A percentile compares a stretch with the other conserved stretches of the same genome.
These are phyloP conservation scores for Tylopilus intermedius DNA, from an alignment of 768 basidiomycete genomes.

Conservation along the genomic window DNA sequence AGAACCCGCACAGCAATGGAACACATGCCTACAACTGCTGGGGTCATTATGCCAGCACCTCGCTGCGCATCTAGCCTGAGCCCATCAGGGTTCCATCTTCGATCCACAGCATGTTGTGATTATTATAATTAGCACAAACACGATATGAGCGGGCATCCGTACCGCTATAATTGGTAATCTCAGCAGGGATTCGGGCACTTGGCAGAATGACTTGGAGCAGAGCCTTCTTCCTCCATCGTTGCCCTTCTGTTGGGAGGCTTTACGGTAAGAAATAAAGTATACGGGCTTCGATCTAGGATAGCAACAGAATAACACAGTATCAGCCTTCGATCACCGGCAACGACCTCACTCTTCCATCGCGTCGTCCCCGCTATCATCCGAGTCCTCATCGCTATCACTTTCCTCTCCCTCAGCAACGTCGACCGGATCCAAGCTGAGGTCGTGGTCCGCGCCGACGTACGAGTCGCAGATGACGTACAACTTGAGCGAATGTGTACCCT, in stretches of 20 bases:
- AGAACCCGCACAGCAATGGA: neutral
- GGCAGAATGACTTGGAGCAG: neutral
- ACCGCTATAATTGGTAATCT: neutral
- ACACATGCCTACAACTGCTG: neutral
- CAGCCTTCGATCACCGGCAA: neutral
- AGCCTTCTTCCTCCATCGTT: too few species aligned
- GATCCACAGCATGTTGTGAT: neutral
- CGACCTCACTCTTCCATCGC: slow-evolving; percentile 45
- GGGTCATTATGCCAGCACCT: neutral
- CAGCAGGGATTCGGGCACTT: too few species aligned
- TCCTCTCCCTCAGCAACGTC: slow-evolving; percentile 90
- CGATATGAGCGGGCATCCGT: neutral
- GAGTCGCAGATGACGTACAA: slow-evolving; percentile 91
- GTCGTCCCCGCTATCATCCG: slow-evolving; percentile 50
- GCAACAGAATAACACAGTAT: slow-evolving; percentile 3
- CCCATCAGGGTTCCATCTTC: neutral
- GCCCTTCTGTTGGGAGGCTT: too few species aligned
- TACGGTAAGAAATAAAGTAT: too few species aligned
- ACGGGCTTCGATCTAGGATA: neutral
- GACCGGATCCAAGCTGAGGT: slow-evolving; percentile 75
- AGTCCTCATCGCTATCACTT: slow-evolving; percentile 73
- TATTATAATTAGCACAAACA: neutral
- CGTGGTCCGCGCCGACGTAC: slow-evolving; percentile 89
- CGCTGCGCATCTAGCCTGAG: neutral
- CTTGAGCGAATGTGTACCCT: slow-evolving; percentile 78